Conservation (phyloP, 495 filamentous ascomycete genomes). For the Lasiosphaeria hispida region DNA sequence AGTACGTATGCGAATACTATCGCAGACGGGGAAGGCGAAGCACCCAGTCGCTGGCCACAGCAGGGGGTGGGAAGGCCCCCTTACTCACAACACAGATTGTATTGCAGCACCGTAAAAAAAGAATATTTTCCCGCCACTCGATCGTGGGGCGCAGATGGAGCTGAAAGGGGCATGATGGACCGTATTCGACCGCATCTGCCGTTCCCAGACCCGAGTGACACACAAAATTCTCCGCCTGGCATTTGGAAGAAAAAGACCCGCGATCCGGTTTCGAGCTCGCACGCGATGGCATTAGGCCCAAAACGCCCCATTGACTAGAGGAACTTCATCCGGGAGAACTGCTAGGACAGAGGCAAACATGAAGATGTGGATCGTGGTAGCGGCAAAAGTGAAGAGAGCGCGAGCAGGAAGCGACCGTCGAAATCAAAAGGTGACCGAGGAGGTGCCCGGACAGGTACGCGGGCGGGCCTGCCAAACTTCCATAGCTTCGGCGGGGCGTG, state of each 20-base stretch:
- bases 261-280: no score
- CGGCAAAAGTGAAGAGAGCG: background rate
- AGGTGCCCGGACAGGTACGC: constrained; percentile 11
- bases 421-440: constrained; percentile 15
- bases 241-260: no score
- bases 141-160: constrained; percentile 7
- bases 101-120: background rate
- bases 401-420: background rate
- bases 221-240: background rate
- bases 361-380: no score
- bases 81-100: background rate
- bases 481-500: constrained; percentile 20
- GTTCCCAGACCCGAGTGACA: constrained; percentile 1
- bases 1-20: constrained; percentile 7
- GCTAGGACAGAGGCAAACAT: background rate
- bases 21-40: constrained; percentile 8
- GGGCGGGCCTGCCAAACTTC: constrained; percentile 6
- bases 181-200: background rate
- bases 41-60: background rate
- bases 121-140: constrained; percentile 10
- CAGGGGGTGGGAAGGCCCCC: constrained; percentile 6
- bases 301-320: no score
- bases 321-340: no score
- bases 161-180: background rate
- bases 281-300: no score